A percentile compares a stretch with the other conserved stretches of the same genome.
Conservation (phyloP, 2,329 filamentous ascomycete species). For the Xylariomycetidae sp. region DNA sequence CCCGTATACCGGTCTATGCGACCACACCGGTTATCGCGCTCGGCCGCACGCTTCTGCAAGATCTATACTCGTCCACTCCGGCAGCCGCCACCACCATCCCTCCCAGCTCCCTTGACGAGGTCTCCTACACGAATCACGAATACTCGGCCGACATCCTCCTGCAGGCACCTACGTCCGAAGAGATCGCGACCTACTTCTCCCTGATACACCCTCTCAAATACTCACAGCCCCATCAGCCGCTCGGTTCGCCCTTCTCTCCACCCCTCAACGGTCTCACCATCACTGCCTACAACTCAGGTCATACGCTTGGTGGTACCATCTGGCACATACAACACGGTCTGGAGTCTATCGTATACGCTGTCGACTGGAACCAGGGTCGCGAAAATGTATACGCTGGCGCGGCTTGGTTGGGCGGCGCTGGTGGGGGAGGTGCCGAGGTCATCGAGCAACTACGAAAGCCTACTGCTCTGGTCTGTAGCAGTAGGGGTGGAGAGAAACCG, state of each 20-base stretch:
- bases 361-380: slow-evolving; percentile 96
- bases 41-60: slow-evolving; percentile 82
- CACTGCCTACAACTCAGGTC: slow-evolving; percentile 93
- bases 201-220: slow-evolving; percentile 91
- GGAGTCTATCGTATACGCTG: slow-evolving; percentile 94
- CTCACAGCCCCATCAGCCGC: slow-evolving; percentile 88
- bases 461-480: slow-evolving; percentile 89
- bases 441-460: slow-evolving; percentile 91
- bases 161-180: slow-evolving; percentile 71
- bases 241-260: slow-evolving; percentile 80
- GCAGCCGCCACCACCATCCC: slow-evolving; percentile 82
- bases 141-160: slow-evolving; percentile 51
- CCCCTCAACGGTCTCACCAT: slow-evolving; percentile 87
- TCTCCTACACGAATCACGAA: slow-evolving; percentile 46
- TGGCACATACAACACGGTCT: slow-evolving; percentile 98
- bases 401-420: slow-evolving; percentile 82
- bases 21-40: slow-evolving; percentile 90
- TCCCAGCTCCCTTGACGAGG: slow-evolving; percentile 62
- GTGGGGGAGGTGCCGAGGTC: slow-evolving; percentile 76
- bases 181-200: slow-evolving; percentile 89
- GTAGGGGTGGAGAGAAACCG: slow-evolving; percentile 67
- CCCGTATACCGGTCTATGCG: slow-evolving; percentile 88
- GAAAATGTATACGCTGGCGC: slow-evolving; percentile 93
- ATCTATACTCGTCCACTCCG: slow-evolving; percentile 85
- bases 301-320: slow-evolving; percentile 93